A percentile compares a stretch with the other conserved stretches of the same genome.
These are phyloP conservation scores for Halophytophthora polymorphica DNA, from an alignment of 352 stramenopile species.

Conservation along the genomic window DNA sequence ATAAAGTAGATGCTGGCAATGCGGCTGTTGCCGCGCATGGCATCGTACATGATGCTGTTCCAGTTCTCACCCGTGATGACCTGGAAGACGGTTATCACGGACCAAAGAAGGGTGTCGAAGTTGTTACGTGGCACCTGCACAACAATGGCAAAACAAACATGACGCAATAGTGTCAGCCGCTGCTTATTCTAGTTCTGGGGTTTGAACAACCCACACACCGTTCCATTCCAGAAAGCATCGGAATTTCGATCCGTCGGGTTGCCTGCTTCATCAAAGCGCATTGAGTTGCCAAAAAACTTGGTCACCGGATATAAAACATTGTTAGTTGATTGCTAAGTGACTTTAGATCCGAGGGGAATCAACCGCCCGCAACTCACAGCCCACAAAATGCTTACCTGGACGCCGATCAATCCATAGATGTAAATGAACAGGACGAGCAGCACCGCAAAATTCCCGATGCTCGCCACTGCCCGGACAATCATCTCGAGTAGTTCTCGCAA, in stretches of 20 bases:
- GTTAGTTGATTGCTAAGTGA: too few species aligned
- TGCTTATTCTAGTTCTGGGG: too few species aligned
- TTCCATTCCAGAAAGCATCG: slow-evolving; percentile 58
- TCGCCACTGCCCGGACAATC: slow-evolving; percentile 85
- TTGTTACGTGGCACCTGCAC: slow-evolving; percentile 70
- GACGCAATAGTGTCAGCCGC: background rate
- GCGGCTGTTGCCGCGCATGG: slow-evolving; percentile 75
- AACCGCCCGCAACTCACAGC: too few species aligned
- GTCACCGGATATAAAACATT: background rate
- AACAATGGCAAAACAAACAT: background rate
- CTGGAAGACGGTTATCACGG: slow-evolving; percentile 89
- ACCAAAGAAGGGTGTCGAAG: slow-evolving; percentile 86
- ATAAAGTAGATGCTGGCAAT: slow-evolving; percentile 83
- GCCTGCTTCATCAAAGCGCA: slow-evolving; percentile 88
- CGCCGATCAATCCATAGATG: slow-evolving; percentile 90
- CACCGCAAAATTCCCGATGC: slow-evolving; percentile 93
- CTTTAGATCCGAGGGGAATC: too few species aligned
- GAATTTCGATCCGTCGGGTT: slow-evolving; percentile 46
- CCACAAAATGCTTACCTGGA: slow-evolving; percentile 78
- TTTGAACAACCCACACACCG: slow-evolving; percentile 18
- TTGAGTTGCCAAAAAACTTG: slow-evolving; percentile 93
- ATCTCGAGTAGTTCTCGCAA: slow-evolving; percentile 90
- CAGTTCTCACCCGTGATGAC: slow-evolving; percentile 94
- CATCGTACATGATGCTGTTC: slow-evolving; percentile 94
- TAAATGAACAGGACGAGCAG: slow-evolving; percentile 95